A percentile compares a stretch with the other conserved stretches of the same genome.
phyloP scores from a whole-genome alignment of 352 stramenopile species.

The Phytophthora palmivora region DNA sequence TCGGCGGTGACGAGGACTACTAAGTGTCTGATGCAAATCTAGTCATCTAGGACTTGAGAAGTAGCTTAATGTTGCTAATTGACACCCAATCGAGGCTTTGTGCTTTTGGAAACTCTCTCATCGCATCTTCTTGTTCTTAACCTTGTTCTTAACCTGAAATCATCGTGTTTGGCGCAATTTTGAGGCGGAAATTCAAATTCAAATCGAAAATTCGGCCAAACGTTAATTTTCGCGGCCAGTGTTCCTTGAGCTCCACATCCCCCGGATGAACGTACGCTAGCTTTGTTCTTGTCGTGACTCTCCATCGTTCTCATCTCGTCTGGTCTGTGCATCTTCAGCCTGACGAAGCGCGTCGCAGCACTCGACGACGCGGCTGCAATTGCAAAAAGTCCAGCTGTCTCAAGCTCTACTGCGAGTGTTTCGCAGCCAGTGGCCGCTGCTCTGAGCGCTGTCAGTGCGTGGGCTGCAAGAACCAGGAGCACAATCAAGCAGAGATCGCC shows the following conservation, averaged over 20 bases:
- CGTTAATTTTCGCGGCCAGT: constrained; percentile 27
- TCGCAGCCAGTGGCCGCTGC: constrained; percentile 61
- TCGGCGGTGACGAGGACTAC: constrained; percentile 76
- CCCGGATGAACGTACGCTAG: constrained; percentile 24
- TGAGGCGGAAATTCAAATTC: constrained; percentile 38
- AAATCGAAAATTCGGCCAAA: constrained; percentile 40
- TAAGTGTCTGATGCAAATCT: constrained; percentile 49
- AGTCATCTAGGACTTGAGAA: no score
- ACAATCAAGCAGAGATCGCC: constrained; percentile 64
- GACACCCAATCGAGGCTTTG: constrained; percentile 32
- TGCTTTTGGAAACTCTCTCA: constrained; percentile 22
- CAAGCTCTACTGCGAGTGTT: constrained; percentile 93
- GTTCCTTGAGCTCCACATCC: constrained; percentile 6
- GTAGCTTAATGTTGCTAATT: constrained; percentile 33
- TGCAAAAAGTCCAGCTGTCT: constrained; percentile 97
- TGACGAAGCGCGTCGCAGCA: not conserved
- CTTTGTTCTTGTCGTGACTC: not conserved
- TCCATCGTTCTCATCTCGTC: not conserved
- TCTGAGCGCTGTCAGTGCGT: constrained; percentile 76
- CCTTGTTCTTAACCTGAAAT: no score
- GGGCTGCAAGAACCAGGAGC: constrained; percentile 75
- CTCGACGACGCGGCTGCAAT: constrained; percentile 84
- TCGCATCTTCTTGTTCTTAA: constrained; percentile 4
- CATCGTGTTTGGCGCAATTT: constrained; percentile 38
- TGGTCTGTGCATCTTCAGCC: constrained; percentile 17